These are phyloP conservation scores for Dactylella cylindrospora DNA, from an alignment of 2,329 filamentous ascomycete species.

Conservation along the genomic window DNA sequence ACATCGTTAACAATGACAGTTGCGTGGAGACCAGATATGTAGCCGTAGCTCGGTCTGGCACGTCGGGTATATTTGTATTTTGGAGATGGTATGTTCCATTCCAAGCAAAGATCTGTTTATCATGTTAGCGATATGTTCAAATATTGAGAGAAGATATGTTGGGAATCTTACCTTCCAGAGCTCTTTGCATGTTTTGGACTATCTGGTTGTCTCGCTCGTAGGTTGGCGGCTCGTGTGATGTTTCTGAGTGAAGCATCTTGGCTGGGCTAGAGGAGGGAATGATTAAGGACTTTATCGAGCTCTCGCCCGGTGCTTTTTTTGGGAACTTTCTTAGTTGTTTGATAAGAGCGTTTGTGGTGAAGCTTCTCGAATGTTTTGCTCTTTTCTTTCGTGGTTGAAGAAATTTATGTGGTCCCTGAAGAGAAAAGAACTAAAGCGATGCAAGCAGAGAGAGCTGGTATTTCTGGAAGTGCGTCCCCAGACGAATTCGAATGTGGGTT, in stretches of 20 bases:
- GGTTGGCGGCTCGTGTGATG: constrained; percentile 34
- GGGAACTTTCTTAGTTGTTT: too few species aligned
- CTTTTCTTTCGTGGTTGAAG: not conserved
- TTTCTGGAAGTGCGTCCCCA: constrained; percentile 31
- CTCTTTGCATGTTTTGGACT: constrained; percentile 38
- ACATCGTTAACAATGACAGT: constrained; percentile 41
- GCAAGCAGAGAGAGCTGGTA: not conserved
- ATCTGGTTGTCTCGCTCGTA: constrained; percentile 40
- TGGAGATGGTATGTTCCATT: constrained; percentile 36
- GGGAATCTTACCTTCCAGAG: constrained; percentile 32
- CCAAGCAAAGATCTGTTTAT: constrained; percentile 19
- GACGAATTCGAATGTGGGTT: constrained; percentile 22
- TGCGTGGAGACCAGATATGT: constrained; percentile 35
- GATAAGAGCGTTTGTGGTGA: too few species aligned
- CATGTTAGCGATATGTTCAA: constrained; percentile 5
- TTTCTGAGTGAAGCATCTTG: constrained; percentile 42
- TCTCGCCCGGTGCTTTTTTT: not conserved
- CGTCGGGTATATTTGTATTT: constrained; percentile 40
- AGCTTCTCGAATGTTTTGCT: constrained; percentile 2
- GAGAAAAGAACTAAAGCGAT: not conserved
- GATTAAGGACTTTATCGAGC: too few species aligned
- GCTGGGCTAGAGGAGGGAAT: too few species aligned
- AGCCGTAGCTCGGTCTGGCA: constrained; percentile 21
- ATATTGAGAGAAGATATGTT: not conserved
- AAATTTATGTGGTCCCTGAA: not conserved